Percentiles rank a stretch among this genome's conserved stretches.
Evolutionary conservation across 495 filamentous ascomycete species (phyloP).

Genomic region (Coniosporium apollinis): DNA sequence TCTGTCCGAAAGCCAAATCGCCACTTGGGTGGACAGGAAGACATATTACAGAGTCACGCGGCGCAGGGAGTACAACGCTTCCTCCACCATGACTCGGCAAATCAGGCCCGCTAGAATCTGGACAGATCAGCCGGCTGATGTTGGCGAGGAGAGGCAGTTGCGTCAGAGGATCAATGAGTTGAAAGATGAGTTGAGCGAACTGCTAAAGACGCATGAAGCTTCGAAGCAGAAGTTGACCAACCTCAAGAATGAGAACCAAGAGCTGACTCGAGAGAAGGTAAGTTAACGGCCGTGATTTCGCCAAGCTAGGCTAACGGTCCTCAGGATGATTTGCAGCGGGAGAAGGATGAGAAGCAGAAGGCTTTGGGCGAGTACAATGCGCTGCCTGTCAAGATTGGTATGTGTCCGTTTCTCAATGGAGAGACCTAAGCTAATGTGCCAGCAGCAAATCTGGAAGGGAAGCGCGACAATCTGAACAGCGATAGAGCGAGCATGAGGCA

Average conservation of each 20-base stretch:
- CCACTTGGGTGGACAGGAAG: constrained; percentile 46
- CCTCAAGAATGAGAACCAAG: constrained; percentile 1
- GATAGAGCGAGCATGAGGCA: constrained; percentile 27
- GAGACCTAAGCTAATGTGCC: constrained; percentile 8
- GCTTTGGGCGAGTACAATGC: constrained; percentile 42
- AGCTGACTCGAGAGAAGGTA: constrained; percentile 27
- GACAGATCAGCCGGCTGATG: constrained; percentile 62
- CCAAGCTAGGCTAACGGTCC: neutral
- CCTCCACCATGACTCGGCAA: constrained; percentile 42
- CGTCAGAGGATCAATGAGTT: constrained; percentile 27
- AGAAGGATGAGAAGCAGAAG: constrained; percentile 41
- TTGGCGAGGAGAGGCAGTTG: constrained; percentile 35
- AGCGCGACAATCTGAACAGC: constrained; percentile 26
- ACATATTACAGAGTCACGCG: constrained; percentile 40
- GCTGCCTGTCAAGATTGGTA: constrained; percentile 56
- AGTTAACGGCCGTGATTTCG: constrained; percentile 1
- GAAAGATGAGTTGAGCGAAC: constrained; percentile 19
- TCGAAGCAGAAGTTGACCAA: constrained; percentile 4
- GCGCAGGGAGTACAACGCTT: constrained; percentile 55
- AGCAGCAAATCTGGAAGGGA: constrained; percentile 36
- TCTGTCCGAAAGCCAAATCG: constrained; percentile 36
- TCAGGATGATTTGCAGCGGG: constrained; percentile 29
- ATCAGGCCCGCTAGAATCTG: constrained; percentile 44
- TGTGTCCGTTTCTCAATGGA: constrained; percentile 7
- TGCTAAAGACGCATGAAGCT: constrained; percentile 9